phyloP scores from a whole-genome alignment of 2,329 filamentous ascomycete species.

The Raffaelea albimanens region DNA sequence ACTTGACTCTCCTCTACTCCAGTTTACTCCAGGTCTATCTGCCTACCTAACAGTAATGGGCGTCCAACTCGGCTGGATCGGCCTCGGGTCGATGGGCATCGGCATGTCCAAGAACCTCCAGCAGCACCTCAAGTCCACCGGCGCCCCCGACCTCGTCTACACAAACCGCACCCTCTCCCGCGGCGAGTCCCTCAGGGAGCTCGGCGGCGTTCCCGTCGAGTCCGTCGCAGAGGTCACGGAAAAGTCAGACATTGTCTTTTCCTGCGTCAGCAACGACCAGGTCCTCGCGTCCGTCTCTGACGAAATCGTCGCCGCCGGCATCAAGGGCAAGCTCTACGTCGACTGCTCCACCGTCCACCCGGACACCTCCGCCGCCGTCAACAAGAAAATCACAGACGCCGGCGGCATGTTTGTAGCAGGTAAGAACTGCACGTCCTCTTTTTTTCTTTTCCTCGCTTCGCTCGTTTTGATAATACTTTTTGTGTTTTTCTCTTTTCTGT shows the following conservation, averaged over 20 bases:
- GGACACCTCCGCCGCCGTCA: neutral
- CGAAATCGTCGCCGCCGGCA: conserved; percentile 2
- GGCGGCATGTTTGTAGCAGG: conserved; percentile 1
- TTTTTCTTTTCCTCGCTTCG: no score
- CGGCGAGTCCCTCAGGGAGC: neutral
- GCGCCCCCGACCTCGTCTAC: neutral
- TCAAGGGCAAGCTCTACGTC: conserved; percentile 2
- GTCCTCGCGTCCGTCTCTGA: conserved; percentile 10
- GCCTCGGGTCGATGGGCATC: conserved; percentile 4
- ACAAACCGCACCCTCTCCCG: conserved; percentile 4
- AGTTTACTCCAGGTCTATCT: no score
- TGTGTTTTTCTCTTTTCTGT: no score
- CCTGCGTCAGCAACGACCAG: conserved; percentile 15
- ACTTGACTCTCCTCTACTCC: no score
- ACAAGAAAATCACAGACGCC: neutral
- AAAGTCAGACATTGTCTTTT: conserved; percentile 2
- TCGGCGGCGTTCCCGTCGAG: neutral
- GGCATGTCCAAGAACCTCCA: conserved; percentile 6
- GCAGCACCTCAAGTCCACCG: neutral
- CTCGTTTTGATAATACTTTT: no score
- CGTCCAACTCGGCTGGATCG: conserved; percentile 2
- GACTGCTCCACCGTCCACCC: conserved; percentile 6
- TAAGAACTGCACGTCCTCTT: no score
- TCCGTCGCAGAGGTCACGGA: neutral
- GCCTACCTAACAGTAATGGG: no score